Evolutionary conservation across 2,329 filamentous ascomycete genomes (phyloP), one percentile per base, ranked within the genome.

Genomic region (Coniochaeta hoffmannii): DNA sequence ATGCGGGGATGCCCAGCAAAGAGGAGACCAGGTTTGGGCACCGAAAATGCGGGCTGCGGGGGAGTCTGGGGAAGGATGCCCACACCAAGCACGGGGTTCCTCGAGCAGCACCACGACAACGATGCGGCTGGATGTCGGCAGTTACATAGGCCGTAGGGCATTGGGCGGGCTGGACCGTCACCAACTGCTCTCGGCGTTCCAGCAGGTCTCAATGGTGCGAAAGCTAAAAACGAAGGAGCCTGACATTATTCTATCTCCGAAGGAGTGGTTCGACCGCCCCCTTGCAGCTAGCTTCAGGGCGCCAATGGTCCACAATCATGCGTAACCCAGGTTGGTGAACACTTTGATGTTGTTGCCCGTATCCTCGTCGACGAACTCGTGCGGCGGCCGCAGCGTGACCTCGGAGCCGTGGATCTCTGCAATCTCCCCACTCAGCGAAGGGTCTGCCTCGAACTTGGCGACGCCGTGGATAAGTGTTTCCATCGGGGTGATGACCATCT

Each of bases 401-500:
- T 65, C 70, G 12, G 76, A 69, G 2, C 75, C 77, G 61, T 80
- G 77, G 50, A 80, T 73, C 65, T 81, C 78, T 1, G 73, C 76
- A n/a, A 79, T 65, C 22, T 70, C 66, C 0, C 78, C 78, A 0
- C 68, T 76, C 50, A 77, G 55, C 3, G 58, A 64, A 1, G 70
- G 61, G 54, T 78, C 71, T 0, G 59, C 64, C 10, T 76, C 58
- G 11, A 81, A 69, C 59, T 72, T 66, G 17, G 66, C 65, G 1
- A 80, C 71, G 3, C 75, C 77, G 12, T 64, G 68, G 6, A 72
- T 63, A 1, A 77, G 69, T 0, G 77, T 80, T 3, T 69, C 68
- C 71, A 78, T 77, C 3, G 78, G 78, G 6, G 78, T 81, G 19
- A 79, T 50, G 6, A 73, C 63, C 78, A 81, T 80, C 5, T 67